Conservation (phyloP, 2,329 filamentous ascomycete species). For the Cladorrhinum sp. region DNA sequence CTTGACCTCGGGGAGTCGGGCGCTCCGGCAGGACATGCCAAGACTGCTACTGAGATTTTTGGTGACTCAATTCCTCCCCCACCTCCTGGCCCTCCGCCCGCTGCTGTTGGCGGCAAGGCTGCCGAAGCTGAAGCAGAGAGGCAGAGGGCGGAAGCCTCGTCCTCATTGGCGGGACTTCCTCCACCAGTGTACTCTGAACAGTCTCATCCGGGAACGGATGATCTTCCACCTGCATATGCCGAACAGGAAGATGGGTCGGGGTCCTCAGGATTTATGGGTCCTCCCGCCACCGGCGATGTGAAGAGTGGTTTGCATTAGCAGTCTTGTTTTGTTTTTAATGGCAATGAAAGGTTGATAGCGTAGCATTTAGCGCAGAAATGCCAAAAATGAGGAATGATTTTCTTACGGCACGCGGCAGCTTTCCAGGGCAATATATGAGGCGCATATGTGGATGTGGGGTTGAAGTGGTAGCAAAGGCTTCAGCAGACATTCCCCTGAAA, state of each 20-base stretch:
- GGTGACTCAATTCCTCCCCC: neutral
- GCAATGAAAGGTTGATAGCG: too few species aligned
- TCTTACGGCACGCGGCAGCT: too few species aligned
- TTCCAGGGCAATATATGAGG: too few species aligned
- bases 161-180: constrained; percentile 14
- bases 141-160: constrained; percentile 3
- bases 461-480: too few species aligned
- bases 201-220: constrained; percentile 11
- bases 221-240: constrained; percentile 32
- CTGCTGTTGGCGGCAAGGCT: constrained; percentile 25
- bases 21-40: neutral
- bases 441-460: too few species aligned
- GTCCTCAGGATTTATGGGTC: neutral
- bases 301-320: constrained; percentile 25
- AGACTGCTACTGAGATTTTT: neutral
- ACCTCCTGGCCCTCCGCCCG: constrained; percentile 5
- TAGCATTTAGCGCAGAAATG: too few species aligned
- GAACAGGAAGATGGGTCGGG: constrained; percentile 22
- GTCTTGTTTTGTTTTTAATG: neutral
- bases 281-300: constrained; percentile 20
- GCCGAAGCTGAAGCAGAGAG: constrained; percentile 23
- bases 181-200: constrained; percentile 30
- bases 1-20: constrained; percentile 10
- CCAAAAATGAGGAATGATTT: too few species aligned
- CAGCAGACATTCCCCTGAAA: too few species aligned